Percentiles rank a stretch among this genome's conserved stretches.
phyloP scores from a whole-genome alignment of 1,284 basidiomycete species.

The Hemileia vastatrix region DNA sequence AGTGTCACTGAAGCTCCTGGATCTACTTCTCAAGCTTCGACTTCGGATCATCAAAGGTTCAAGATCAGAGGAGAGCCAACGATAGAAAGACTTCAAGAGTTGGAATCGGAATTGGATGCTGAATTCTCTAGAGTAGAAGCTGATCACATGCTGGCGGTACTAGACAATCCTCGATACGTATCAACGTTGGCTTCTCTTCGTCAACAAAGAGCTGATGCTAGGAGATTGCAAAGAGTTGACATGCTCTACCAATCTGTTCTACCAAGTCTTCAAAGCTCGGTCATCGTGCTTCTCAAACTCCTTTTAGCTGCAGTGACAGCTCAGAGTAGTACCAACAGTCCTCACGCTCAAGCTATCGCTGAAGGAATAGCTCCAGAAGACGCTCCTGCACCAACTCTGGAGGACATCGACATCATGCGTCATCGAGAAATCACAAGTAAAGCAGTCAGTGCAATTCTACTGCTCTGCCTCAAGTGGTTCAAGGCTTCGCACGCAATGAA shows the following conservation, averaged over 20 bases:
- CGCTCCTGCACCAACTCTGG: constrained; percentile 65
- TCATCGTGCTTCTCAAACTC: constrained; percentile 77
- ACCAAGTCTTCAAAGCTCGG: constrained; percentile 71
- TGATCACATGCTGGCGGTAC: constrained; percentile 36
- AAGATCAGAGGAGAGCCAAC: constrained; percentile 35
- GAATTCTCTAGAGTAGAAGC: constrained; percentile 30
- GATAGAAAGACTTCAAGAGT: constrained; percentile 34
- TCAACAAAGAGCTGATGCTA: constrained; percentile 36
- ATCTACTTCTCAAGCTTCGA: background rate
- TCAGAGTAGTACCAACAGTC: constrained; percentile 25
- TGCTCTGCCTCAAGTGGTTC: constrained; percentile 92
- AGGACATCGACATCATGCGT: constrained; percentile 84
- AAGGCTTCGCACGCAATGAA: constrained; percentile 97
- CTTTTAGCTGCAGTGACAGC: constrained; percentile 81
- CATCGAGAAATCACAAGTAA: constrained; percentile 97
- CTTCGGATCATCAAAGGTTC: constrained; percentile 25
- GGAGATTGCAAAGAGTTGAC: constrained; percentile 37
- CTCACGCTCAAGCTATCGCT: constrained; percentile 13
- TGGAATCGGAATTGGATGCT: constrained; percentile 33
- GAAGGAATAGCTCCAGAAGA: constrained; percentile 29
- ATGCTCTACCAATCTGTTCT: constrained; percentile 65
- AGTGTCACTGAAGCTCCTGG: constrained; percentile 28
- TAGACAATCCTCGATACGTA: constrained; percentile 34
- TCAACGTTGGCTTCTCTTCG: constrained; percentile 26
- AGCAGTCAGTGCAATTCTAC: constrained; percentile 87